Conservation (phyloP, 768 basidiomycete genomes). For the Tylopilus vinaceipallidus region DNA sequence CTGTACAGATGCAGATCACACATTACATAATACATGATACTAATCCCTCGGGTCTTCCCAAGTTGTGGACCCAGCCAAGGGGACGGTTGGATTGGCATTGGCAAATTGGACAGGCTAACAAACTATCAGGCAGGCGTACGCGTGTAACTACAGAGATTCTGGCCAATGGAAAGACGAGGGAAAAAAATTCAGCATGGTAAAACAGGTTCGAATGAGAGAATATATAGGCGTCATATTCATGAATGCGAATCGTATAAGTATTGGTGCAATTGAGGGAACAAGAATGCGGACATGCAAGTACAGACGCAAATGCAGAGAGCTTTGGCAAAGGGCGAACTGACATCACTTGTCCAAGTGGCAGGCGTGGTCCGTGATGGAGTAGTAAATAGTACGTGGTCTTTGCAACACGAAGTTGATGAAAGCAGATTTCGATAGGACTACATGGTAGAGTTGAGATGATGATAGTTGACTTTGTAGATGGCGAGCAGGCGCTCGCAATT, state of each 20-base stretch:
- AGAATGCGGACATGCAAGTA: constrained; percentile 24
- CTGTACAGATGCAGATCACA: constrained; percentile 27
- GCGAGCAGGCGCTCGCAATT: constrained; percentile 24
- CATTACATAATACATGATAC: constrained; percentile 8
- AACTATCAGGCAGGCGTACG: background rate
- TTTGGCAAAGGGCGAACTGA: constrained; percentile 5
- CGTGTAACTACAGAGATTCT: constrained; percentile 1
- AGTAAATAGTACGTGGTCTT: constrained; percentile 17
- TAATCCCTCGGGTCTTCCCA: too few species aligned
- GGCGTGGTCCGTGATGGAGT: constrained; percentile 31
- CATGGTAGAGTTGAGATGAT: constrained; percentile 29
- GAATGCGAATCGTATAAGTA: constrained; percentile 18
- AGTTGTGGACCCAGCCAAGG: too few species aligned
- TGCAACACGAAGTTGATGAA: constrained; percentile 17
- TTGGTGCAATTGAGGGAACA: constrained; percentile 20
- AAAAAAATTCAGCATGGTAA: constrained; percentile 4
- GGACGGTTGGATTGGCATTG: background rate
- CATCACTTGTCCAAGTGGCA: constrained; percentile 28
- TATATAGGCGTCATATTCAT: constrained; percentile 15
- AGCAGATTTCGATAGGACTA: constrained; percentile 27
- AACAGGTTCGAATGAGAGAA: constrained; percentile 12
- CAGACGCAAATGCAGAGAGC: constrained; percentile 15
- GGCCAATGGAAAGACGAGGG: background rate
- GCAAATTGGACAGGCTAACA: background rate
- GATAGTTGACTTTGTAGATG: constrained; percentile 21